phyloP scores from a whole-genome alignment of 768 basidiomycete genomes.

The Calocybe cyanea region DNA sequence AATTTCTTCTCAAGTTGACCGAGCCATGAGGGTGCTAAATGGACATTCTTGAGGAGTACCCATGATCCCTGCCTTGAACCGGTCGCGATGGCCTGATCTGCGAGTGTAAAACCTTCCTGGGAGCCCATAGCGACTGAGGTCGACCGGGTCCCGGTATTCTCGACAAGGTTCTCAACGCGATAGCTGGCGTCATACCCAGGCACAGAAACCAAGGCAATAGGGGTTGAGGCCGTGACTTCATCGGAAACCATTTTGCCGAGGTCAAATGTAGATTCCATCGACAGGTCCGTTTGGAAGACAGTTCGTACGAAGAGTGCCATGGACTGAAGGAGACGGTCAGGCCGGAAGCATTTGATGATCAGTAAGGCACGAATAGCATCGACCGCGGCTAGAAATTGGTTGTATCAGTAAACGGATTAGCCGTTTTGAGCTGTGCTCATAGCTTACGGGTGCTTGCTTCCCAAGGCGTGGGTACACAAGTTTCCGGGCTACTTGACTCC shows the following conservation, averaged over 20 bases:
- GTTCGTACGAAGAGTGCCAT: slow-evolving; percentile 69
- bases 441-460: slow-evolving; percentile 68
- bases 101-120: slow-evolving; percentile 92
- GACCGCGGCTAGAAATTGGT: slow-evolving; percentile 49
- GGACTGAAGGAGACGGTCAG: slow-evolving; percentile 86
- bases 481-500: slow-evolving; percentile 62
- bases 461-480: slow-evolving; percentile 74
- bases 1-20: slow-evolving; percentile 95
- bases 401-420: slow-evolving; percentile 7
- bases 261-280: slow-evolving; percentile 68
- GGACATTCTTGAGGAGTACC: slow-evolving; percentile 97
- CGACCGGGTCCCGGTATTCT: slow-evolving; percentile 71
- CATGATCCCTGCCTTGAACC: slow-evolving; percentile 93
- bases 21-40: slow-evolving; percentile 93
- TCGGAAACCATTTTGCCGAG: slow-evolving; percentile 72
- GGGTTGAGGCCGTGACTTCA: slow-evolving; percentile 78
- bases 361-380: slow-evolving; percentile 74
- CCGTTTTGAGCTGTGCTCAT: slow-evolving; percentile 13
- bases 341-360: slow-evolving; percentile 86
- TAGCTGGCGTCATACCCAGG: slow-evolving; percentile 99
- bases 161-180: slow-evolving; percentile 83
- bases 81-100: slow-evolving; percentile 92
- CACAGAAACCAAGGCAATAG: slow-evolving; percentile 88
- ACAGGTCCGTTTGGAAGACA: slow-evolving; percentile 81
- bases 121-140: slow-evolving; percentile 97